Conservation (phyloP, 345 rosid species). For the Combretum micranthum region DNA sequence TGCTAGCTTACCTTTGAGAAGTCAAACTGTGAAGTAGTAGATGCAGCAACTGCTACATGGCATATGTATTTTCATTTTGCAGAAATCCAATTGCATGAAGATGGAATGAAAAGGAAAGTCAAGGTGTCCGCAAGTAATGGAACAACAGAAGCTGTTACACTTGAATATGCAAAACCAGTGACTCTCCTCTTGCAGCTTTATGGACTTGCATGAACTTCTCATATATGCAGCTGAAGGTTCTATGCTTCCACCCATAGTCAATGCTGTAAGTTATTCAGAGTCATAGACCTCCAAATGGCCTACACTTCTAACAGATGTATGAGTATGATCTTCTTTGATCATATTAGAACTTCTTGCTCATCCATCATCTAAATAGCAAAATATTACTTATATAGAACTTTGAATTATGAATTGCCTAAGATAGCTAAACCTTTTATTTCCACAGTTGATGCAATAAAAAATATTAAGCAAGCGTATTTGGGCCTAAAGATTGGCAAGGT, state of each 20-base stretch:
- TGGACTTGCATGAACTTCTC: not conserved
- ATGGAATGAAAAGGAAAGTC: too few species aligned
- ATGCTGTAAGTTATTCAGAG: not conserved
- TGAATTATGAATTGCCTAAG: too few species aligned
- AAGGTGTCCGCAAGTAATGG: not conserved
- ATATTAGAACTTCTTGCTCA: too few species aligned
- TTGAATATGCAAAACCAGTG: not conserved
- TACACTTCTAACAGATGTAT: not conserved
- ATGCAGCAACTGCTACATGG: not conserved
- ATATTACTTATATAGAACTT: too few species aligned
- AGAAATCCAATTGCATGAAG: too few species aligned
- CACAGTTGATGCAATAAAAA: too few species aligned
- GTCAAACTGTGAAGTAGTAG: not conserved
- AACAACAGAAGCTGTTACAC: not conserved
- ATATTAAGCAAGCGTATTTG: not conserved
- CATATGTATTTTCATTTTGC: too few species aligned
- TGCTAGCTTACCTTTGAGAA: not conserved
- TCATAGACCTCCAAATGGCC: not conserved
- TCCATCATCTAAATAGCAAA: too few species aligned
- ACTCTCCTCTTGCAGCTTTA: not conserved
- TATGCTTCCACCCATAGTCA: slow-evolving; percentile 3
- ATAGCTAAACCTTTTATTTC: too few species aligned
- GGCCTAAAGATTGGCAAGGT: slow-evolving; percentile 31
- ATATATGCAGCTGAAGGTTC: slow-evolving; percentile 2
- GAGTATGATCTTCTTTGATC: not conserved